Conservation (phyloP, 768 basidiomycete species). For the Leucogyrophana mollusca region DNA sequence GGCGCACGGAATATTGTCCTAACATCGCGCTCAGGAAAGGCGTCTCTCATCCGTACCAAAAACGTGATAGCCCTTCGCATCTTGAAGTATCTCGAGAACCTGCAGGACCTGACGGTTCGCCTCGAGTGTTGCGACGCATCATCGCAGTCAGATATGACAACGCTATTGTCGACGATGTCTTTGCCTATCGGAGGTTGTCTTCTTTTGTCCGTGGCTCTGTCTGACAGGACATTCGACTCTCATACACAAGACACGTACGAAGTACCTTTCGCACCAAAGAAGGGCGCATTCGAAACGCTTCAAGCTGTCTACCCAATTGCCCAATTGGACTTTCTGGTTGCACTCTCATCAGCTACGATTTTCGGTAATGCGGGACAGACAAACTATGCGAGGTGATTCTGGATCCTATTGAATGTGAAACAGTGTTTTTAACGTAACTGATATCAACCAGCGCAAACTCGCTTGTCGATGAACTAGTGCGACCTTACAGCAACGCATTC, state of each 20-base stretch:
- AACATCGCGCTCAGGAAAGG: slow-evolving; percentile 35
- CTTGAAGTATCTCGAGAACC: slow-evolving; percentile 27
- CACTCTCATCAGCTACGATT: slow-evolving; percentile 29
- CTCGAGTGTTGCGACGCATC: slow-evolving; percentile 32
- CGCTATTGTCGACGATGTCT: slow-evolving; percentile 18
- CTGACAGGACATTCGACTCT: slow-evolving; percentile 28
- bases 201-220: slow-evolving; percentile 28
- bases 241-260: slow-evolving; percentile 29
- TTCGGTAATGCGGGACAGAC: slow-evolving; percentile 38
- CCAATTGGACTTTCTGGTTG: slow-evolving; percentile 34
- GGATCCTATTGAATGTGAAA: background rate
- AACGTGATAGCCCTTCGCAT: slow-evolving; percentile 24
- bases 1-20: slow-evolving; percentile 36
- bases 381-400: slow-evolving; percentile 34
- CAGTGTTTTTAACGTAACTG: background rate
- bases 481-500: slow-evolving; percentile 27
- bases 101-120: slow-evolving; percentile 27
- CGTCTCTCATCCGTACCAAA: slow-evolving; percentile 19
- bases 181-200: slow-evolving; percentile 32
- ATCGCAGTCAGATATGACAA: slow-evolving; percentile 14
- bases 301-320: slow-evolving; percentile 22
- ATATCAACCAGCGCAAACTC: slow-evolving; percentile 32
- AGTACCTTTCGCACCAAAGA: slow-evolving; percentile 26
- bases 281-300: slow-evolving; percentile 25
- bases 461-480: slow-evolving; percentile 24